Conservation (phyloP, 1,284 basidiomycete species). For the Boletus hoseneyae region DNA sequence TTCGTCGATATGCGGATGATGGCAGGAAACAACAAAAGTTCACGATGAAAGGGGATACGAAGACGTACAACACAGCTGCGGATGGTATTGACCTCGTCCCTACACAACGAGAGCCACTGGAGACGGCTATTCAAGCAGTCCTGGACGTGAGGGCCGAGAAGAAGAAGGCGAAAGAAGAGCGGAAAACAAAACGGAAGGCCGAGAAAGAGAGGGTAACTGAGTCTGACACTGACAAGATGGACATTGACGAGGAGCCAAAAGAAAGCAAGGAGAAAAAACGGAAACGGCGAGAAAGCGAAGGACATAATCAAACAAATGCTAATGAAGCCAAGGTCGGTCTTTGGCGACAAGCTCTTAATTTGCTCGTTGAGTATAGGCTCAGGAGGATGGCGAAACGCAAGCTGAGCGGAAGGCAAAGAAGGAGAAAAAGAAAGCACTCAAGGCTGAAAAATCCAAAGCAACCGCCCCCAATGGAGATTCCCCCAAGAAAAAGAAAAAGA, state of each 20-base stretch:
- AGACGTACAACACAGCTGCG: slow-evolving; percentile 80
- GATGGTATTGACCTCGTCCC: slow-evolving; percentile 78
- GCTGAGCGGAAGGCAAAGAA: slow-evolving; percentile 73
- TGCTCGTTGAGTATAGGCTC: slow-evolving; percentile 9
- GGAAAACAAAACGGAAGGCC: slow-evolving; percentile 60
- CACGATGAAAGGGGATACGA: slow-evolving; percentile 71
- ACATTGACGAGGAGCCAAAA: slow-evolving; percentile 45
- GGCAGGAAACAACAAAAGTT: slow-evolving; percentile 74
- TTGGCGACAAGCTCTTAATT: slow-evolving; percentile 1
- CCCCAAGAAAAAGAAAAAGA: slow-evolving; percentile 77
- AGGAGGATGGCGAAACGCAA: slow-evolving; percentile 58
- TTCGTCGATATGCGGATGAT: slow-evolving; percentile 59
- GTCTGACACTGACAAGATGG: slow-evolving; percentile 41
- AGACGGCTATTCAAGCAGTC: slow-evolving; percentile 61
- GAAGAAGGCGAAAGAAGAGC: slow-evolving; percentile 76
- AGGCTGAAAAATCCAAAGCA: slow-evolving; percentile 64
- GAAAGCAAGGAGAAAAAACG: slow-evolving; percentile 63
- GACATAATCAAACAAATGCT: slow-evolving; percentile 31
- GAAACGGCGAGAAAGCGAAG: slow-evolving; percentile 65
- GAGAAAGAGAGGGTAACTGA: slow-evolving; percentile 54
- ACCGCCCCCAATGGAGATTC: slow-evolving; percentile 46
- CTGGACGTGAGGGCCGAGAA: slow-evolving; percentile 79
- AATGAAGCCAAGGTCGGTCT: slow-evolving; percentile 42
- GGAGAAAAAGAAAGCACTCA: slow-evolving; percentile 67
- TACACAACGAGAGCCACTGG: slow-evolving; percentile 76